These are phyloP conservation scores for Malassezia caprae DNA, from an alignment of 1,284 basidiomycete genomes.

Conservation along the genomic window DNA sequence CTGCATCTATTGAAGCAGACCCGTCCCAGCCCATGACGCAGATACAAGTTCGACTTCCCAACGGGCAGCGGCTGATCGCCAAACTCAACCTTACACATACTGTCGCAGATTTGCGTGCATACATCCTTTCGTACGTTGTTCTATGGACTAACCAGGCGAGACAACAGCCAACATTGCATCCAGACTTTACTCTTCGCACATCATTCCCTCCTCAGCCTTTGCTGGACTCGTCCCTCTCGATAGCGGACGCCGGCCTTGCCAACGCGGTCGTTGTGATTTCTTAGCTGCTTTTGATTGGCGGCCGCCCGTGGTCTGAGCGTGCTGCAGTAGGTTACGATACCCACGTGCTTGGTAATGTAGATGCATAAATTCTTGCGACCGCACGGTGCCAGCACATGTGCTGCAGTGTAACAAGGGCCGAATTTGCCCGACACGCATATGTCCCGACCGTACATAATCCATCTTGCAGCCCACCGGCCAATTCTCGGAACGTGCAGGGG, in stretches of 20 bases:
- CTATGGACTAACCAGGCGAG: neutral
- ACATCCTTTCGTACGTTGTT: conserved; percentile 73
- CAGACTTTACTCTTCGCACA: conserved; percentile 38
- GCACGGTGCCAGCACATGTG: conserved; percentile 1
- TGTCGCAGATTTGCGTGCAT: conserved; percentile 70
- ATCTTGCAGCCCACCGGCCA: neutral
- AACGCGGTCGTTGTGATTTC: conserved; percentile 42
- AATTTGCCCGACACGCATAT: conserved; percentile 4
- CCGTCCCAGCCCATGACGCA: conserved; percentile 69
- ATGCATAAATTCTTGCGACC: neutral
- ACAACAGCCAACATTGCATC: conserved; percentile 21
- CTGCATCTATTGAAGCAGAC: conserved; percentile 55
- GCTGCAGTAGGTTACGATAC: neutral
- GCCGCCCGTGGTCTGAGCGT: neutral
- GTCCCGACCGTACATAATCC: neutral
- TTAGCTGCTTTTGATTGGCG: neutral
- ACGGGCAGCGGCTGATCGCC: conserved; percentile 75
- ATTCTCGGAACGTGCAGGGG: neutral
- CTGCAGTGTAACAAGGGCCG: neutral
- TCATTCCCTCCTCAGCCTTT: conserved; percentile 45
- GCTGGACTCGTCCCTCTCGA: conserved; percentile 31
- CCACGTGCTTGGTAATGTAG: conserved; percentile 3
- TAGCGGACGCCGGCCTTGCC: conserved; percentile 38
- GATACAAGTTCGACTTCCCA: conserved; percentile 79
- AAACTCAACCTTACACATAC: conserved; percentile 88